Base-by-base conservation (phyloP, 129 eudicot genomes). In the Heracleum sosnowskyi region DNA sequence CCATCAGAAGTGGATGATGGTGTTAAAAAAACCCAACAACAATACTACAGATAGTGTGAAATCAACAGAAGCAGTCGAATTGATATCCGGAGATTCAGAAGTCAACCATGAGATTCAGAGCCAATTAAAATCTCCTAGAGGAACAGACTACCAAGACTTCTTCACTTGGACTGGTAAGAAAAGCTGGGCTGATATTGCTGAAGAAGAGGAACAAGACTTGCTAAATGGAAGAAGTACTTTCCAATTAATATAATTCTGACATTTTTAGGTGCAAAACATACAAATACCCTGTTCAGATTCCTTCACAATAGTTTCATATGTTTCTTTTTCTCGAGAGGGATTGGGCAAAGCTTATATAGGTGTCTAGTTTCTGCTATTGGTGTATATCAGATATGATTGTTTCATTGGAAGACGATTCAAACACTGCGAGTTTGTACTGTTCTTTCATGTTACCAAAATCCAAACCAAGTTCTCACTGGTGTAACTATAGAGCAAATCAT, bases 171-270 rank as follows among this genome's bases (percentile, higher is more conserved):
- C 18, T 69, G 34, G 68, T 10, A 88, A 84, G 78, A 91, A 88
- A 82, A 86, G 90, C 72, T 94, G 98, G 98, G 98, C 98, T 46
- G 98, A 94, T 81, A 86, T 89, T 90, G 97, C 86, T 69, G 98
- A 94, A 68, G 98, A 94, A 84, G 97, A 93, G 5, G 98, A 93
- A 62, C 85, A 77, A 82, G 84, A 76, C 66, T 41, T 81, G 79
- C 83, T 71, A 78, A 73, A 4, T 44, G 74, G 79, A 75, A 78
- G 74, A 34, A n/a, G 40, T 29, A 47, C 15, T 37, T 57, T 63
- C 18, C 37, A 74, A 16, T 9, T 18, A 42, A 28, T 9, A 15
- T 40, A 40, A 44, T 3, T 41, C 3, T 16, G 24, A 4, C 20
- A 20, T 4, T 31, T 72, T 29, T n/a, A 26, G 37, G 37, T 41